Conservation (phyloP, 306 rosid genomes). For the Cucumis hystrix region DNA sequence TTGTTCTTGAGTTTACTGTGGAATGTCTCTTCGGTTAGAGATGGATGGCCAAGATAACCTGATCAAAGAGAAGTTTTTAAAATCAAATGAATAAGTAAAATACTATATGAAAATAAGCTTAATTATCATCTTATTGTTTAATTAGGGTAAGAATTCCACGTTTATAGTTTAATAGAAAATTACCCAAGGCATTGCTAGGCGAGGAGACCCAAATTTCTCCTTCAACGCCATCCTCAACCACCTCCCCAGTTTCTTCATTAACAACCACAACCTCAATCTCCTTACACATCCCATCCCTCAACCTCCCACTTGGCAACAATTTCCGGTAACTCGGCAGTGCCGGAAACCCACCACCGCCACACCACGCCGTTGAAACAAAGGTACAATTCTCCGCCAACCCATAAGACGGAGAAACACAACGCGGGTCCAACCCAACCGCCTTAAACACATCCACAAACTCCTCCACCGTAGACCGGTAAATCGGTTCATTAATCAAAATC, state of each 20-base stretch:
- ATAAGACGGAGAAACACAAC: slow-evolving; percentile 52
- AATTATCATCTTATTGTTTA: too few relatives aligned
- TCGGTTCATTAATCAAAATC: slow-evolving; percentile 63
- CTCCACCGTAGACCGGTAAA: slow-evolving; percentile 33
- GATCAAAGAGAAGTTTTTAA: neutral
- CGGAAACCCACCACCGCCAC: slow-evolving; percentile 2
- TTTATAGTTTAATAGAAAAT: neutral
- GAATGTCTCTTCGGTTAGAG: slow-evolving; percentile 41
- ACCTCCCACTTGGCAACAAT: slow-evolving; percentile 56
- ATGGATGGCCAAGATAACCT: slow-evolving; percentile 60
- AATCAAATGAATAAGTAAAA: too few relatives aligned
- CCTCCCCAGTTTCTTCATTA: slow-evolving; percentile 44
- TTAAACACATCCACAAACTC: slow-evolving; percentile 36
- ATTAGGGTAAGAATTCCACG: too few relatives aligned
- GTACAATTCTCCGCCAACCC: slow-evolving; percentile 86
- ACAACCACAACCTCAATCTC: slow-evolving; percentile 57
- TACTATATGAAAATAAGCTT: too few relatives aligned
- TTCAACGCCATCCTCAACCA: slow-evolving; percentile 54
- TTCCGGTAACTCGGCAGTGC: slow-evolving; percentile 39
- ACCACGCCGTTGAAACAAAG: slow-evolving; percentile 77
- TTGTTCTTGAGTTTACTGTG: slow-evolving; percentile 26
- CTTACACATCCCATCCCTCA: slow-evolving; percentile 17
- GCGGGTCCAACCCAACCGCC: slow-evolving; percentile 40
- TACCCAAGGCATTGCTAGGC: slow-evolving; percentile 59
- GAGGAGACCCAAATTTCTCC: slow-evolving; percentile 86